Percentiles rank a stretch among this genome's conserved stretches.
These are phyloP conservation scores for Tetrahymena borealis DNA, from an alignment of 73 alveolate species.

Conservation along the genomic window DNA sequence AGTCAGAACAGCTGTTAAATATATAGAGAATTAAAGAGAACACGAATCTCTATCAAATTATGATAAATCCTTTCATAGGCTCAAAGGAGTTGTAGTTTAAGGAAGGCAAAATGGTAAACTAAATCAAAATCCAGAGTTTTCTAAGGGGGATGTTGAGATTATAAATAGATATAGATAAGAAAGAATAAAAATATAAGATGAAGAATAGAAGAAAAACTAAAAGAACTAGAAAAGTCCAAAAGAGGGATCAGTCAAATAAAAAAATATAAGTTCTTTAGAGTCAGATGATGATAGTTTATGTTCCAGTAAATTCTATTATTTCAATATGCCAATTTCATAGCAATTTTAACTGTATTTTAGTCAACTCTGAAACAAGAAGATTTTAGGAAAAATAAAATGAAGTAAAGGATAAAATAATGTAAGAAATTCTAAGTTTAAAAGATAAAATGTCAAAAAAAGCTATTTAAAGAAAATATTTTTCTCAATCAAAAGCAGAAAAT, in stretches of 20 bases:
- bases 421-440: not conserved
- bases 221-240: not conserved
- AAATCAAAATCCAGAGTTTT: not conserved
- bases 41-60: not conserved
- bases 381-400: not conserved
- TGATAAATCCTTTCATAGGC: not conserved
- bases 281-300: not conserved
- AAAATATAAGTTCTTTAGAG: not conserved
- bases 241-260: not conserved
- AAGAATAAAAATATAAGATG: not conserved
- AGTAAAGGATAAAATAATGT: not conserved
- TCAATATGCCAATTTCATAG: not conserved
- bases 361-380: not conserved
- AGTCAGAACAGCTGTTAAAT: not conserved
- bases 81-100: not conserved
- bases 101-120: not conserved
- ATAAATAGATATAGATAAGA: not conserved
- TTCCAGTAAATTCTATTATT: not conserved
- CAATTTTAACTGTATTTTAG: not conserved
- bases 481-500: not conserved
- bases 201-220: not conserved
- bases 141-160: not conserved
- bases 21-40: not conserved
- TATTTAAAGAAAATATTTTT: not conserved
- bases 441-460: not conserved